These are phyloP conservation scores for Rhinocladiella mackenziei DNA, from an alignment of 2,329 filamentous ascomycete species.

Conservation along the genomic window DNA sequence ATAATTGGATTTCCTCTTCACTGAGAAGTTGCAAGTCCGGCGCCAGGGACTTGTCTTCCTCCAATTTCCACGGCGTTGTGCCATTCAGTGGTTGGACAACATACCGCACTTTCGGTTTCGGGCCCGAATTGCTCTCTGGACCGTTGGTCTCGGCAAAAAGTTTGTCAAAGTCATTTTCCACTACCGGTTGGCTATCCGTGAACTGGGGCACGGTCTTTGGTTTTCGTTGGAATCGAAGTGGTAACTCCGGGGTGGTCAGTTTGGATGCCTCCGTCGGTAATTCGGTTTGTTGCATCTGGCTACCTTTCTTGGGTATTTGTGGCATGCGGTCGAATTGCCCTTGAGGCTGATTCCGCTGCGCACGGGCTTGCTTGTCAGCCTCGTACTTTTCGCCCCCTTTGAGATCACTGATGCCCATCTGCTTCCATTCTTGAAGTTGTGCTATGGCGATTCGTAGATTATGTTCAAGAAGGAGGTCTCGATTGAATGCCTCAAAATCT, in stretches of 20 bases:
- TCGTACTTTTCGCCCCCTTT: conserved; percentile 89
- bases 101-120: conserved; percentile 48
- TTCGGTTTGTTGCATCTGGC: conserved; percentile 66
- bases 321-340: conserved; percentile 83
- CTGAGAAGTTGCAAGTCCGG: conserved; percentile 79
- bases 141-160: conserved; percentile 53
- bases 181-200: conserved; percentile 34
- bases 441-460: conserved; percentile 84
- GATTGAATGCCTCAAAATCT: conserved; percentile 82
- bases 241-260: conserved; percentile 73
- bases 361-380: conserved; percentile 72
- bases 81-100: conserved; percentile 48
- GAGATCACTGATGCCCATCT: conserved; percentile 76
- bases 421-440: conserved; percentile 92
- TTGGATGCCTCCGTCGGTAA: conserved; percentile 70
- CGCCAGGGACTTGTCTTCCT: conserved; percentile 65
- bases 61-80: conserved; percentile 56
- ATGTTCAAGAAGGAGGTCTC: conserved; percentile 83
- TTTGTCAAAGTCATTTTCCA: conserved; percentile 52
- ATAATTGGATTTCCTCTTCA: conserved; percentile 78
- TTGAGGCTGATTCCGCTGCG: conserved; percentile 63
- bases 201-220: conserved; percentile 36
- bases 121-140: conserved; percentile 35
- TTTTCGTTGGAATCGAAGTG: conserved; percentile 54
- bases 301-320: conserved; percentile 53